These are phyloP conservation scores for Ophiosphaerella korrae DNA, from an alignment of 2,329 filamentous ascomycete species.

Conservation along the genomic window DNA sequence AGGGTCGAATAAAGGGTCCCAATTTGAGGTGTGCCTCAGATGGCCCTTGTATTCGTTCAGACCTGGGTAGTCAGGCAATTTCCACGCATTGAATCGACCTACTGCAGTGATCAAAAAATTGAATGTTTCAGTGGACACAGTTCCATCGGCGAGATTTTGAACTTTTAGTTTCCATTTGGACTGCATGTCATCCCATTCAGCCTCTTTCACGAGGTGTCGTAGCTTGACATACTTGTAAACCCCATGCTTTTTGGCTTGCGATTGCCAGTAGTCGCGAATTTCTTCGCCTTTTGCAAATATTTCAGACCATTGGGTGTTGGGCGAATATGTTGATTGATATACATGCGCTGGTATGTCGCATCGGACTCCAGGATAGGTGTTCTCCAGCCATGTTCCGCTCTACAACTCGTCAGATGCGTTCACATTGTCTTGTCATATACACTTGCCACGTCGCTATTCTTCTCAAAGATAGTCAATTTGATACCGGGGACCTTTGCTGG, in stretches of 20 bases:
- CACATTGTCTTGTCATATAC: not conserved
- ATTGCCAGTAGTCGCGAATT: slow-evolving; percentile 51
- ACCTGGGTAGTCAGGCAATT: slow-evolving; percentile 37
- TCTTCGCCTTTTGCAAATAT: slow-evolving; percentile 50
- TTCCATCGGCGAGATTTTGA: slow-evolving; percentile 54
- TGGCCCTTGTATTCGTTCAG: slow-evolving; percentile 36
- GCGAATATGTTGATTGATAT: slow-evolving; percentile 51
- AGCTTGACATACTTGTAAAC: slow-evolving; percentile 48
- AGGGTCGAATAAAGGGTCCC: slow-evolving; percentile 54
- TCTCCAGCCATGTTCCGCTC: slow-evolving; percentile 47
- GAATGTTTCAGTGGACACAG: slow-evolving; percentile 28
- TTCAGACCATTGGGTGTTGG: slow-evolving; percentile 51
- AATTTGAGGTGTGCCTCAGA: slow-evolving; percentile 38
- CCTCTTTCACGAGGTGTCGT: slow-evolving; percentile 44
- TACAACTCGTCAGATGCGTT: not conserved
- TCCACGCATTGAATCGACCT: slow-evolving; percentile 41
- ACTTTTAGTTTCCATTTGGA: slow-evolving; percentile 66
- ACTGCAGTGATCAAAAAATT: slow-evolving; percentile 47
- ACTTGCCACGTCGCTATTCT: slow-evolving; percentile 50
- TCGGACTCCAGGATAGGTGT: slow-evolving; percentile 40
- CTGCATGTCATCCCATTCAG: slow-evolving; percentile 46
- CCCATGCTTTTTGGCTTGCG: slow-evolving; percentile 47
- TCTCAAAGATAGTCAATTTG: slow-evolving; percentile 58
- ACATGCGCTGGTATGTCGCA: slow-evolving; percentile 45
- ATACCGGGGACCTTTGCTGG: slow-evolving; percentile 72